Evolutionary conservation across 345 rosid species (phyloP), one percentile per base, ranked within the genome.

Genomic region (Salix arbutifolia): DNA sequence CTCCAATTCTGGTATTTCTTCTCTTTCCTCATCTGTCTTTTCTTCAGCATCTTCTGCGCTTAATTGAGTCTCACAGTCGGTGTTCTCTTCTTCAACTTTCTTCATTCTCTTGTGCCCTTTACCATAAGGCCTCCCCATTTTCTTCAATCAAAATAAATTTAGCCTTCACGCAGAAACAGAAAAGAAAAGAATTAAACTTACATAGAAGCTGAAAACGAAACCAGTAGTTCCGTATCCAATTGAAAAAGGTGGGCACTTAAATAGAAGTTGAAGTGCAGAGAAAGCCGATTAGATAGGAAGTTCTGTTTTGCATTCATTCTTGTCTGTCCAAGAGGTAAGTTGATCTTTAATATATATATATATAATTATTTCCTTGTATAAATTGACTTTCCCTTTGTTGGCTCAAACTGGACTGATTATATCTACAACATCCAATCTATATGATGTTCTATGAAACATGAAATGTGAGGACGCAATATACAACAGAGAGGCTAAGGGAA

Each of bases 101-200:
- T 86, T 88, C 90, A 87, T 90, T 77, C 86, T 81, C 86, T 89
- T 93, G 69, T 86, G 77, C 81, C 90, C 90, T 70, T 92, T 92
- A n/a, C 87, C 89, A 70, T 83, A 91, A 2, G 88, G 86, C 86
- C 94, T 70, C 82, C 88, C 94, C 97, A 94, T 94, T 33, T 33
- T 33, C 79, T 61, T 65, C 19, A 23, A 21, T 21, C 28, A 66
- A 48, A 73, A 37, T 4, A 50, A 79, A 68, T 38, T 71, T 28
- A 33, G 35, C 35, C 77, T 82, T 76, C 37, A 70, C 28, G 4
- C 2, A 0, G 7, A 50, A 28, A 52, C 37, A 35, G 37, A 35
- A 35, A 35, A 19, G 1, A 18, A 9, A 18, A 44, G 19, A 69
- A 35, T 33, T 33, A 33, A 33, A 33, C 35, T 33, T 33, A 33